Base-by-base conservation (phyloP, 2,329 filamentous ascomycete genomes). In the Gnomoniopsis smithogilvyi region DNA sequence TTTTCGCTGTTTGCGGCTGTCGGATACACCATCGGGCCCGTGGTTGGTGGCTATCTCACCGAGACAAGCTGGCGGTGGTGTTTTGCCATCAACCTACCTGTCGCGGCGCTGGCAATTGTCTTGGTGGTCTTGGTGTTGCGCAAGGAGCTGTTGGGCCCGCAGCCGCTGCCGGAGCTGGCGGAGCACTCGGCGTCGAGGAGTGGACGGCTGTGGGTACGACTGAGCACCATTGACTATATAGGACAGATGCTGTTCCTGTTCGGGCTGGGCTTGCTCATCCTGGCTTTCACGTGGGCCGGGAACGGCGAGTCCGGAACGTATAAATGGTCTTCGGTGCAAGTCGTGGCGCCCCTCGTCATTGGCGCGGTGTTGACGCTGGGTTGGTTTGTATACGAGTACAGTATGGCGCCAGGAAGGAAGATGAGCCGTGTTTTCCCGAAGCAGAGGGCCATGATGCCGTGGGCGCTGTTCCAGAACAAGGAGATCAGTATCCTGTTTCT, bases 371-470 rank as follows among this genome's bases (percentile, higher is more conserved):
- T 80, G 24, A 70, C 76, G 17, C 64, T 69, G 2, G 61, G 64
- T 1, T 84, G 81, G 64, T 62, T 81, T 26, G 69, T 76, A 59
- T 81, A 84, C 72, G 77, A 86, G 69, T 81, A 80, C 62, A 72
- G 82, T 6, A 79, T 88, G 67, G 74, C 75, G 6, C 78, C 83
- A 0, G 80, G 78, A 0, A 73, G 75, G 1, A 52, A 71, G 1
- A 70, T 86, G 26, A 72, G 79, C 0, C 69, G 75, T 3, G 67
- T 73, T n/a, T 79, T 85, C 34, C 80, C 83, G 2, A 72, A 70
- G 50, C 83, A 88, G 64, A 76, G 77, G 46, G 75, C 86, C 10
- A 89, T 90, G 86, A 77, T 90, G 15, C 85, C 86, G 0, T 87
- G 85, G 69, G 71, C 76, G 8, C 71, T 90, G 21, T 76, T 90